phyloP scores from a whole-genome alignment of 2,329 filamentous ascomycete species.

The Alternaria dauci region DNA sequence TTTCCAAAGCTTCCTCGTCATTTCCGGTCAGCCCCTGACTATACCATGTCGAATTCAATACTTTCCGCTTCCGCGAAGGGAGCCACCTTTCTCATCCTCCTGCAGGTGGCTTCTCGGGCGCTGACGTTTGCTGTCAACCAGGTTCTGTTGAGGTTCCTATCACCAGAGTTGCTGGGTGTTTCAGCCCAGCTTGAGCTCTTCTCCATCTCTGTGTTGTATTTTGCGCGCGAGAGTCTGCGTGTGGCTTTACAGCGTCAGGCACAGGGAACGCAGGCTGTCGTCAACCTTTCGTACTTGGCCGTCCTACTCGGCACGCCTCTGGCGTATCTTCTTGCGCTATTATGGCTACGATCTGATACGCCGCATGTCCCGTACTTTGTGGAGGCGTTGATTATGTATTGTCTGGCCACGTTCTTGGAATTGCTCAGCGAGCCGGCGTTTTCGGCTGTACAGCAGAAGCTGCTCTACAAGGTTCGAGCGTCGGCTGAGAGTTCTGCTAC shows the following conservation, averaged over 20 bases:
- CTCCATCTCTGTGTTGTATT: constrained; percentile 92
- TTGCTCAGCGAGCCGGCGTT: constrained; percentile 88
- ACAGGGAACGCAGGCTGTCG: constrained; percentile 71
- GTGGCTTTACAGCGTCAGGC: constrained; percentile 87
- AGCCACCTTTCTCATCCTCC: constrained; percentile 83
- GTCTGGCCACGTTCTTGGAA: constrained; percentile 72
- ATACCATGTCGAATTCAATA: constrained; percentile 45
- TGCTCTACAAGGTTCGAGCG: constrained; percentile 82
- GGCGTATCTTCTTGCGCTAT: constrained; percentile 68
- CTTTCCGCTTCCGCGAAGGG: constrained; percentile 67
- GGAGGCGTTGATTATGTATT: constrained; percentile 63
- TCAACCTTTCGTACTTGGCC: constrained; percentile 88
- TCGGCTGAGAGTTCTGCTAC: constrained; percentile 85
- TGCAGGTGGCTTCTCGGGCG: constrained; percentile 86
- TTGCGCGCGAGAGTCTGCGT: constrained; percentile 87
- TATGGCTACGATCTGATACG: constrained; percentile 69
- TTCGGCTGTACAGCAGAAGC: constrained; percentile 81
- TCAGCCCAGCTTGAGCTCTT: constrained; percentile 92
- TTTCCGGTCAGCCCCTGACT: constrained; percentile 9
- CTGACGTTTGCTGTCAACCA: constrained; percentile 94
- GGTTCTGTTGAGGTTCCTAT: constrained; percentile 84
- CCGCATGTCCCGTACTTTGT: constrained; percentile 69
- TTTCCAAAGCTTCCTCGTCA: constrained; percentile 13
- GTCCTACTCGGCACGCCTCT: constrained; percentile 73
- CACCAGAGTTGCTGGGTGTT: constrained; percentile 82